phyloP scores from a whole-genome alignment of 805 yeast species.

The Candida maris region DNA sequence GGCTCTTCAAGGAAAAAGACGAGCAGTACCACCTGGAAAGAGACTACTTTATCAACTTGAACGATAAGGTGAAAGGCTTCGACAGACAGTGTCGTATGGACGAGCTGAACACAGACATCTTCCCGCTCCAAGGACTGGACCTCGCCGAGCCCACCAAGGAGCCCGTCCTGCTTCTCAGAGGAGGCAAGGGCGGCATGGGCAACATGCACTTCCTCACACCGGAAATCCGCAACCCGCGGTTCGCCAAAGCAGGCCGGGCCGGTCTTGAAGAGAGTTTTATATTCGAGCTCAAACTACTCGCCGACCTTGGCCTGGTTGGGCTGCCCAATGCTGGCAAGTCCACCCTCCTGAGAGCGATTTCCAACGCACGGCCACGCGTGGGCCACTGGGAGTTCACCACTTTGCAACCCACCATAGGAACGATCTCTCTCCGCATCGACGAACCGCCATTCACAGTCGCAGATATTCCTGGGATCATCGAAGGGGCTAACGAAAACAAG shows the following conservation, averaged over 20 bases:
- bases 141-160: slow-evolving; percentile 53
- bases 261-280: slow-evolving; percentile 65
- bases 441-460: slow-evolving; percentile 83
- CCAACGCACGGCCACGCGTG: slow-evolving; percentile 83
- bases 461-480: slow-evolving; percentile 93
- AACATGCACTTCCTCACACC: slow-evolving; percentile 91
- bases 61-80: slow-evolving; percentile 58
- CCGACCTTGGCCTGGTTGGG: slow-evolving; percentile 93
- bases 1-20: slow-evolving; percentile 80
- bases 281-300: slow-evolving; percentile 82
- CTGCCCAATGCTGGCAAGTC: slow-evolving; percentile 97
- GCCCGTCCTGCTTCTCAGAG: slow-evolving; percentile 69
- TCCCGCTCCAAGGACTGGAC: slow-evolving; percentile 84
- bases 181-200: slow-evolving; percentile 95
- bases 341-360: slow-evolving; percentile 78
- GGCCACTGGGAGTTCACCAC: slow-evolving; percentile 99
- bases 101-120: slow-evolving; percentile 61
- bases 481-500: slow-evolving; percentile 78
- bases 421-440: slow-evolving; percentile 65
- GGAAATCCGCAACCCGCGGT: slow-evolving; percentile 83
- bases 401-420: slow-evolving; percentile 86
- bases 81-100: slow-evolving; percentile 56
- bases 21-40: slow-evolving; percentile 64
- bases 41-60: slow-evolving; percentile 63
- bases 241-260: slow-evolving; percentile 74